Evolutionary conservation across 2,329 filamentous ascomycete genomes (phyloP).

Genomic region (Aplosporella prunicola): DNA sequence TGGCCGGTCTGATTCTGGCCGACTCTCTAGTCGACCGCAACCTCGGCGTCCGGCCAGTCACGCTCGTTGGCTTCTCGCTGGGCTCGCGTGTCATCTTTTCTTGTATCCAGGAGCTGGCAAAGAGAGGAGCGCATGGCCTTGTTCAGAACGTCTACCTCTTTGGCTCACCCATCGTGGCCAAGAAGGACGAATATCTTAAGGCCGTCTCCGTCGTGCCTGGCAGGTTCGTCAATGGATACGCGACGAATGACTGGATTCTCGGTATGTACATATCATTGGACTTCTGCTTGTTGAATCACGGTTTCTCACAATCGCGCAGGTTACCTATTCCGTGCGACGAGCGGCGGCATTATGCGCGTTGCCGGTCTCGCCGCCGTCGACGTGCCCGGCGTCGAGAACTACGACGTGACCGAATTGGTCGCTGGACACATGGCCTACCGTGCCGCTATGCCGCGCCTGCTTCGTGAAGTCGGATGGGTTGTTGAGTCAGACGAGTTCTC

Average conservation of each 20-base stretch:
- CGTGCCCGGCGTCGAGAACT: constrained; percentile 77
- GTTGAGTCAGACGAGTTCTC: constrained; percentile 90
- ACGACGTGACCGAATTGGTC: constrained; percentile 77
- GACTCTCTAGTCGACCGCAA: constrained; percentile 90
- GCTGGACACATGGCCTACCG: constrained; percentile 96
- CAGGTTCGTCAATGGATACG: constrained; percentile 91
- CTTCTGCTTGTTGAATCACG: not conserved
- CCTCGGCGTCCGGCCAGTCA: constrained; percentile 81
- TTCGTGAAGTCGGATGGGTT: constrained; percentile 81
- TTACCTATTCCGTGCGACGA: constrained; percentile 90
- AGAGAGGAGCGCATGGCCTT: constrained; percentile 73
- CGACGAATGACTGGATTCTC: constrained; percentile 93
- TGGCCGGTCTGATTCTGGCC: constrained; percentile 83
- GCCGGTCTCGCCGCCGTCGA: constrained; percentile 75
- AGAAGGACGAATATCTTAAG: constrained; percentile 77
- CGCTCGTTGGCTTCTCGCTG: constrained; percentile 87
- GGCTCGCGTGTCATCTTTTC: constrained; percentile 89
- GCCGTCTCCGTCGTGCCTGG: constrained; percentile 78
- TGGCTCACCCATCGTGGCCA: constrained; percentile 83
- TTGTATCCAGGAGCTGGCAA: constrained; percentile 76
- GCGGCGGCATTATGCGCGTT: constrained; percentile 79
- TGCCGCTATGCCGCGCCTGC: constrained; percentile 75
- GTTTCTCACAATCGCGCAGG: constrained; percentile 31
- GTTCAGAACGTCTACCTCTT: constrained; percentile 95
- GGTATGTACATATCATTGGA: constrained; percentile 33